Base-by-base conservation (phyloP, 192 early-diverging fungal genomes). In the Coemansia sp. region DNA sequence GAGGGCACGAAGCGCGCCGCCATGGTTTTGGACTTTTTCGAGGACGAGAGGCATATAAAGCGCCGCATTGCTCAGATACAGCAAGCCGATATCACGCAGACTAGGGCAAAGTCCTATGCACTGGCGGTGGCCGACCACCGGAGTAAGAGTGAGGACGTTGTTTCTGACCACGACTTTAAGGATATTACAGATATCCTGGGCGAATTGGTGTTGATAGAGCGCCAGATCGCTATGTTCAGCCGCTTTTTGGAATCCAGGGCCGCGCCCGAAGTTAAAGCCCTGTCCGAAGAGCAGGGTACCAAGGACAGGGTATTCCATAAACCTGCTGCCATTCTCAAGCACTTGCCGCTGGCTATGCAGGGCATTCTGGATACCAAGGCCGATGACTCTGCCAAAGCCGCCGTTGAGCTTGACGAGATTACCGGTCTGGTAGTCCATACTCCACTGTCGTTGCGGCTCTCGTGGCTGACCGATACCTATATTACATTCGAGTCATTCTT, bases 181-280 rank as follows among this genome's bases (percentile, higher is more conserved):
- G 92, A 94, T 44, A 70, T 98, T 16, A 92, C 95, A 50, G 70
- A 75, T n/a, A 87, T 93, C 19, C 75, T 97, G 29, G 85, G 77
- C 27, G 95, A 99, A 73, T 75, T 97, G 29, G 91, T 94, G 2
- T 40, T 92, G 45, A 92, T 98, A 17, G 88, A 88, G 66, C 93
- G 94, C 50, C 87, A 92, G 29, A 83, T 91, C 24, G 77, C 85
- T 8, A 67, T 95, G 4, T 99, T 93, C 78, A 81, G 89, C 59
- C 85, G 93, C 3, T 99, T 99, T 71, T 62, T 97, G 59, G 87
- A 92, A 62, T 88, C 92, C 14, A 81, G 95, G 33, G 91, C 93
- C 5, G 84, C 85, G 63, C 89, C 87, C 40, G 73, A 74, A 39
- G 45, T 68, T 2, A 29, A 48, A 17, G 68, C 42, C 7, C 45